Conservation (phyloP, 345 rosid genomes). For the Microcos paniculata region DNA sequence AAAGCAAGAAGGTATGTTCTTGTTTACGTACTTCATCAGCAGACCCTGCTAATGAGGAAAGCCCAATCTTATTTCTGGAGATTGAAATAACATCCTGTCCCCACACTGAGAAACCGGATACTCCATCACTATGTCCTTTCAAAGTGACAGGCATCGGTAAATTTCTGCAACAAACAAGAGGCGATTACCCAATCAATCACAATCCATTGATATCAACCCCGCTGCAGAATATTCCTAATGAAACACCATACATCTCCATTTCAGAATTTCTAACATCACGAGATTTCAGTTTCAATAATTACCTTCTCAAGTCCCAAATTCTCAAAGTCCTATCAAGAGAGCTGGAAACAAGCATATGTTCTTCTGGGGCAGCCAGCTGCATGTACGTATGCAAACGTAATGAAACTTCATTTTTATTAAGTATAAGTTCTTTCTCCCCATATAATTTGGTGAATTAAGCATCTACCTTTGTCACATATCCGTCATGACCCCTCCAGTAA, state of each 20-base stretch:
- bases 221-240: neutral
- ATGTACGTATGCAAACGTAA: slow-evolving; percentile 16
- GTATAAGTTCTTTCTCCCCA: neutral
- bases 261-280: neutral
- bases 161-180: slow-evolving; percentile 45
- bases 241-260: neutral
- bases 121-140: slow-evolving; percentile 74
- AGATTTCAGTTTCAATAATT: slow-evolving; percentile 5
- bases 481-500: slow-evolving; percentile 91
- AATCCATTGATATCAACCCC: neutral
- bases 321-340: slow-evolving; percentile 76
- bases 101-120: slow-evolving; percentile 82
- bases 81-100: slow-evolving; percentile 86
- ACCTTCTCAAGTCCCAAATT: slow-evolving; percentile 93
- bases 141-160: slow-evolving; percentile 50
- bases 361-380: slow-evolving; percentile 83
- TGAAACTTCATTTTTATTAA: neutral
- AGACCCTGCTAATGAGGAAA: slow-evolving; percentile 61
- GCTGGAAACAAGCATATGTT: slow-evolving; percentile 88
- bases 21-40: slow-evolving; percentile 55
- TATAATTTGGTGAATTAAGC: slow-evolving; percentile 4
- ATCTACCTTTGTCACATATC: slow-evolving; percentile 78
- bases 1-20: neutral
- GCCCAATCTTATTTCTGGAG: slow-evolving; percentile 80
- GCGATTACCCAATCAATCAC: slow-evolving; percentile 9